These are phyloP conservation scores for Mortierella sp. DNA, from an alignment of 371 early-diverging fungal genomes.

Conservation along the genomic window DNA sequence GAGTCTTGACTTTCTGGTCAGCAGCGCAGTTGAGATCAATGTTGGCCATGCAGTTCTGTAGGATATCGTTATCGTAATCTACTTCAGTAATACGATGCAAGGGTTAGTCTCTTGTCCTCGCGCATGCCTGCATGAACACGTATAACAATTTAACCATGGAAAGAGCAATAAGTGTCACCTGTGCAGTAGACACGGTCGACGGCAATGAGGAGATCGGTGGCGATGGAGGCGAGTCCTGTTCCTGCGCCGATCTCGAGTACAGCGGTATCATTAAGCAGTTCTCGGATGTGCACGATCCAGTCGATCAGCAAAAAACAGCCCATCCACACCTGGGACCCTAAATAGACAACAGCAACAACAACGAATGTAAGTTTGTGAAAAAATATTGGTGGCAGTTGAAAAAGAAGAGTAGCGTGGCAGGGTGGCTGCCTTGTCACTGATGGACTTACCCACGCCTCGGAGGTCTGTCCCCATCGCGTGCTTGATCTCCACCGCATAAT, in stretches of 20 bases:
- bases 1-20: background rate
- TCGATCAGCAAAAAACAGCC: constrained; percentile 43
- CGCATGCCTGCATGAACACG: background rate
- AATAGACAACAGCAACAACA: no score
- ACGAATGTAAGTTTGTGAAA: background rate
- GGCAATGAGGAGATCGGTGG: background rate
- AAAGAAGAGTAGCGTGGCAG: background rate
- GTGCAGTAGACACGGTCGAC: constrained; percentile 32
- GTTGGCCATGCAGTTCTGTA: constrained; percentile 35
- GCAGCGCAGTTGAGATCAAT: constrained; percentile 18
- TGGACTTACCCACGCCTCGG: constrained; percentile 32
- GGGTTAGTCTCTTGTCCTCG: background rate
- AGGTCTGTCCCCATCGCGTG: constrained; percentile 50
- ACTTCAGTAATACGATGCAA: background rate
- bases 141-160: background rate
- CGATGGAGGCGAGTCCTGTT: constrained; percentile 46
- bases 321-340: constrained; percentile 53
- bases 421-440: background rate
- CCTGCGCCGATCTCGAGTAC: constrained; percentile 46
- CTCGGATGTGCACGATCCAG: constrained; percentile 26
- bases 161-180: constrained; percentile 3
- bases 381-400: background rate
- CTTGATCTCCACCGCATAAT: constrained; percentile 29
- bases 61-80: constrained; percentile 28
- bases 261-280: constrained; percentile 12